phyloP scores from a whole-genome alignment of 1,284 basidiomycete genomes.

The Trametes sp. region DNA sequence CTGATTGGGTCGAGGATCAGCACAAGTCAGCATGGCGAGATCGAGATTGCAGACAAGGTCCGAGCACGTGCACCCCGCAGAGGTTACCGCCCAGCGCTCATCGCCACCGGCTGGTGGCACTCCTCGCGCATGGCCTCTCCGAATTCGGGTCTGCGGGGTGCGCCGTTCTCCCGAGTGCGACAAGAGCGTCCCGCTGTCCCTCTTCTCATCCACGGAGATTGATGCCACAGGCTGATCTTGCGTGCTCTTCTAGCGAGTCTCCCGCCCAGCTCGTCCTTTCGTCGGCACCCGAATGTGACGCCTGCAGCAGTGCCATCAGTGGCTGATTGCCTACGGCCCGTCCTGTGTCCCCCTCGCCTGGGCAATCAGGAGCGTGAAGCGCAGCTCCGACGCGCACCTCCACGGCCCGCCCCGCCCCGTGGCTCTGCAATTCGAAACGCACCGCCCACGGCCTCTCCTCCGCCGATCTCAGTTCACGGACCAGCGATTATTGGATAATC shows the following conservation, averaged over 20 bases:
- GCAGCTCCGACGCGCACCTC: constrained; percentile 10
- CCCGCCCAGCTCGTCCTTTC: constrained; percentile 1
- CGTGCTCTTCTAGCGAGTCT: neutral
- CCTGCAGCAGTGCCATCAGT: constrained; percentile 6
- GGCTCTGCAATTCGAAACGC: constrained; percentile 22
- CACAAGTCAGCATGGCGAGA: constrained; percentile 19
- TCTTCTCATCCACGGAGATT: neutral
- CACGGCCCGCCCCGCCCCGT: constrained; percentile 19
- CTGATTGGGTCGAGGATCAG: constrained; percentile 15
- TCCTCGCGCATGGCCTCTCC: neutral
- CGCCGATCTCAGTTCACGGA: constrained; percentile 24
- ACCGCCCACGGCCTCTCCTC: constrained; percentile 3
- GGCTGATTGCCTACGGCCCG: constrained; percentile 12
- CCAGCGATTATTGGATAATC: constrained; percentile 2
- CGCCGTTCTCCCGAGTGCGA: constrained; percentile 5
- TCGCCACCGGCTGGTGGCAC: constrained; percentile 16
- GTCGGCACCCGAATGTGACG: constrained; percentile 2
- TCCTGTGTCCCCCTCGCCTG: constrained; percentile 6
- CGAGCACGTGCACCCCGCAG: constrained; percentile 22
- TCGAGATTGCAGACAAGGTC: constrained; percentile 28
- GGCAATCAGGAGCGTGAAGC: constrained; percentile 16
- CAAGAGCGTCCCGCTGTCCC: neutral
- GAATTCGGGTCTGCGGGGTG: neutral
- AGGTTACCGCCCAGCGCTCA: constrained; percentile 25
- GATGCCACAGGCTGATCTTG: neutral